Percentiles rank a stretch among this genome's conserved stretches.
Evolutionary conservation across 768 basidiomycete species (phyloP).

Genomic region (Auricularia sp.): DNA sequence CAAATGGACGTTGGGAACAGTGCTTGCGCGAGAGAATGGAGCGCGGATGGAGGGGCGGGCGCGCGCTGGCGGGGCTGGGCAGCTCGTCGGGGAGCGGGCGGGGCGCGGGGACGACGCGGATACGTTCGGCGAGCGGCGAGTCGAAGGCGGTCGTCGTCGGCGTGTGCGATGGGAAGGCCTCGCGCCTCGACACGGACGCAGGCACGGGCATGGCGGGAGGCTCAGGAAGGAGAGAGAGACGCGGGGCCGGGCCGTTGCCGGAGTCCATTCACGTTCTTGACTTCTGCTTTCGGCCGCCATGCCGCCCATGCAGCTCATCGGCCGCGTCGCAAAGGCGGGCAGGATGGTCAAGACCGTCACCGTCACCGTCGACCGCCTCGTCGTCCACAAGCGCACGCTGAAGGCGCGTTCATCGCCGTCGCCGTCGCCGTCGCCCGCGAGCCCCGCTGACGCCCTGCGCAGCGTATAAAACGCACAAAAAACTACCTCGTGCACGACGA

Average conservation of each 20-base stretch:
- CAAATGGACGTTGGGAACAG: background rate
- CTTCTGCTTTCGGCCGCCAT: conserved; percentile 25
- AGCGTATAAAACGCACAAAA: conserved; percentile 68
- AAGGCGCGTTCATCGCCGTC: conserved; percentile 43
- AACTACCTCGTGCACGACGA: conserved; percentile 75
- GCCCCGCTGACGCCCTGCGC: background rate
- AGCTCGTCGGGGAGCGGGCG: background rate
- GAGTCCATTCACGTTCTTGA: background rate
- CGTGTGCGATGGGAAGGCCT: background rate
- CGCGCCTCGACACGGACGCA: background rate
- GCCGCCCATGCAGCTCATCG: conserved; percentile 71
- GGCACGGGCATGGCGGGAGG: background rate
- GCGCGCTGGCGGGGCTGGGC: background rate
- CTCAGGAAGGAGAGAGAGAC: background rate
- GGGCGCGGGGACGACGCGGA: background rate
- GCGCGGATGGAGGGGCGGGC: background rate
- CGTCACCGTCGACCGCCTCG: conserved; percentile 66
- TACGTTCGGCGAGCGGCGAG: background rate
- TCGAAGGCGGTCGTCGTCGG: background rate
- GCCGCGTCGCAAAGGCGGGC: conserved; percentile 70
- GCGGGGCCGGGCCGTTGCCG: background rate
- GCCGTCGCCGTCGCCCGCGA: background rate
- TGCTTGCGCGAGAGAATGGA: background rate
- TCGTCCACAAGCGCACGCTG: conserved; percentile 62
- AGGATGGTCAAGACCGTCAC: conserved; percentile 80